Conservation (phyloP, 2,329 filamentous ascomycete genomes). For the Colletotrichum euphorbiae region DNA sequence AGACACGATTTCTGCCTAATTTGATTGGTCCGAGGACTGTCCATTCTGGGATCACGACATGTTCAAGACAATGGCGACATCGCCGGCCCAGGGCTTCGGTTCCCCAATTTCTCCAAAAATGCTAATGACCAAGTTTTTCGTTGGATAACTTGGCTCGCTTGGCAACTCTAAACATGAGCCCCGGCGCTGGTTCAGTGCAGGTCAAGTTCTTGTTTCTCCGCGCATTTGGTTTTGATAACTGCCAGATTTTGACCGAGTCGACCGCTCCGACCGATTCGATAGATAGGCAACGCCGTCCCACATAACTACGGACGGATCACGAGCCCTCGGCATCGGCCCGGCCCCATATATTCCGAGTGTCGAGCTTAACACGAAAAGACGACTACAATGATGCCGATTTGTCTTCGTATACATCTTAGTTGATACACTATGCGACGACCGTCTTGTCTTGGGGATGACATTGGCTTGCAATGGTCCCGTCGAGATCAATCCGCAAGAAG, state of each 20-base stretch:
- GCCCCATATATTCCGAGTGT: not conserved
- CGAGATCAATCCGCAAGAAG: too few species aligned
- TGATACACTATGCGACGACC: too few species aligned
- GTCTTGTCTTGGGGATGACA: too few species aligned
- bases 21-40: slow-evolving; percentile 17
- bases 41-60: slow-evolving; percentile 28
- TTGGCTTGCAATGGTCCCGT: too few species aligned
- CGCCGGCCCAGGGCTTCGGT: slow-evolving; percentile 9
- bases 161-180: slow-evolving; percentile 11
- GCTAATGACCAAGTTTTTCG: not conserved
- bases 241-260: too few species aligned
- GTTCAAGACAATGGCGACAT: slow-evolving; percentile 36
- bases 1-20: not conserved
- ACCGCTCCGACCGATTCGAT: not conserved
- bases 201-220: slow-evolving; percentile 21
- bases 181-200: not conserved
- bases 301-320: too few species aligned
- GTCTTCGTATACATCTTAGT: too few species aligned
- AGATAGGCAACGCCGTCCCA: too few species aligned
- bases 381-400: too few species aligned
- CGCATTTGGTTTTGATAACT: not conserved
- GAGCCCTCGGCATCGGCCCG: not conserved
- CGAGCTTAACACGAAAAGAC: too few species aligned
- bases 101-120: slow-evolving; percentile 7
- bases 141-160: slow-evolving; percentile 1